phyloP scores from a whole-genome alignment of 2,329 filamentous ascomycete genomes.

The Fusarium compactum region DNA sequence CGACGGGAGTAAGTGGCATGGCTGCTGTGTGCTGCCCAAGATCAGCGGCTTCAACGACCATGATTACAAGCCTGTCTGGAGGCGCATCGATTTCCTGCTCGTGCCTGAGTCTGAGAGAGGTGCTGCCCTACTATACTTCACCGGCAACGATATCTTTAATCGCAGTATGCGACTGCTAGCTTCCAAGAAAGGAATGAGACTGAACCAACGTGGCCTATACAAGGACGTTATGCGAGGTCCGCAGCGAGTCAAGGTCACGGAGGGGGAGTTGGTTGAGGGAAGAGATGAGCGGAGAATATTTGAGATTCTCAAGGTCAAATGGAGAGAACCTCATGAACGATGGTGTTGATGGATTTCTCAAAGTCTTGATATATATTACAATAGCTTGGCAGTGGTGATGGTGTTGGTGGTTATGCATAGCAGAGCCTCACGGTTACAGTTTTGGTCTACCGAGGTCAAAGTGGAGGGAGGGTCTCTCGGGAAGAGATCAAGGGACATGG shows the following conservation, averaged over 20 bases:
- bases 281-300: constrained; percentile 84
- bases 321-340: constrained; percentile 80
- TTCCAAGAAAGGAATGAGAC: constrained; percentile 81
- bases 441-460: constrained; percentile 39
- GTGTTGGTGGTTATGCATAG: background rate
- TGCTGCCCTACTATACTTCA: constrained; percentile 93
- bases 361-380: background rate
- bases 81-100: constrained; percentile 85
- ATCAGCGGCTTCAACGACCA: constrained; percentile 50
- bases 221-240: constrained; percentile 73
- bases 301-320: constrained; percentile 83
- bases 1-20: constrained; percentile 86
- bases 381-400: background rate
- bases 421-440: constrained; percentile 26
- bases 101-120: constrained; percentile 85
- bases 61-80: constrained; percentile 69
- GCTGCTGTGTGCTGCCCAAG: constrained; percentile 78
- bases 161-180: constrained; percentile 84
- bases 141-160: constrained; percentile 95
- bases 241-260: constrained; percentile 69
- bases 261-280: constrained; percentile 79
- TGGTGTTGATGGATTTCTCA: constrained; percentile 70
- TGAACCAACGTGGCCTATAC: constrained; percentile 88
- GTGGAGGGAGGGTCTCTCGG: constrained; percentile 32
- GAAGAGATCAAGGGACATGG: constrained; percentile 16